A percentile compares a stretch with the other conserved stretches of the same genome.
These are phyloP conservation scores for Ligustrum vulgare DNA, from an alignment of 257 asterid genomes.

Conservation along the genomic window DNA sequence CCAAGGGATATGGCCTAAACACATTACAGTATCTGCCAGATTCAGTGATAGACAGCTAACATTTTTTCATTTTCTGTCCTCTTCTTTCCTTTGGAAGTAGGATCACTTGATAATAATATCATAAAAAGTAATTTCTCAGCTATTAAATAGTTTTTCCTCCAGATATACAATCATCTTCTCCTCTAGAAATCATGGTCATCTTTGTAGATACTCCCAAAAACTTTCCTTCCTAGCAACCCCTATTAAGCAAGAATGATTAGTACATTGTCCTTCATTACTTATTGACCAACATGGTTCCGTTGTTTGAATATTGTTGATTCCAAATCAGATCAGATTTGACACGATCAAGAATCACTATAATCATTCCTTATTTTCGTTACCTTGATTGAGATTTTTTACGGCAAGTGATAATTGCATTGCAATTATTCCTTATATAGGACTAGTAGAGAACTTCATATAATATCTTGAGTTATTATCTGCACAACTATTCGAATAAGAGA, in stretches of 20 bases:
- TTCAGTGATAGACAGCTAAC: not conserved
- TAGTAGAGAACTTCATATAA: not conserved
- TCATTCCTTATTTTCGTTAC: not conserved
- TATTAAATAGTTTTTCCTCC: not conserved
- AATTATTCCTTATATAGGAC: not conserved
- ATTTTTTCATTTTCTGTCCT: not conserved
- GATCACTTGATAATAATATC: not conserved
- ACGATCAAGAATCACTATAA: not conserved
- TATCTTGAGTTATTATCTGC: not conserved
- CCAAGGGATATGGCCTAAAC: not conserved
- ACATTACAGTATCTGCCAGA: not conserved
- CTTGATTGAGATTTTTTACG: not conserved
- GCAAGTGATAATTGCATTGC: not conserved
- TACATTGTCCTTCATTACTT: not conserved
- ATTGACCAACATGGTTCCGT: not conserved
- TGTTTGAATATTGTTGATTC: not conserved
- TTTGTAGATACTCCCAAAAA: not conserved
- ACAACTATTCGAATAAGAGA: not conserved
- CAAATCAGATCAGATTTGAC: not conserved
- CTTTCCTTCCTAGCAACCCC: not conserved
- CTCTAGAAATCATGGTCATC: not conserved
- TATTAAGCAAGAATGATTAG: not conserved
- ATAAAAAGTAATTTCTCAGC: not conserved
- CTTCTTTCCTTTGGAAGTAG: not conserved
- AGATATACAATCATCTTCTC: not conserved